Evolutionary conservation across 495 filamentous ascomycete species (phyloP).

Genomic region (Xylaria castorea): DNA sequence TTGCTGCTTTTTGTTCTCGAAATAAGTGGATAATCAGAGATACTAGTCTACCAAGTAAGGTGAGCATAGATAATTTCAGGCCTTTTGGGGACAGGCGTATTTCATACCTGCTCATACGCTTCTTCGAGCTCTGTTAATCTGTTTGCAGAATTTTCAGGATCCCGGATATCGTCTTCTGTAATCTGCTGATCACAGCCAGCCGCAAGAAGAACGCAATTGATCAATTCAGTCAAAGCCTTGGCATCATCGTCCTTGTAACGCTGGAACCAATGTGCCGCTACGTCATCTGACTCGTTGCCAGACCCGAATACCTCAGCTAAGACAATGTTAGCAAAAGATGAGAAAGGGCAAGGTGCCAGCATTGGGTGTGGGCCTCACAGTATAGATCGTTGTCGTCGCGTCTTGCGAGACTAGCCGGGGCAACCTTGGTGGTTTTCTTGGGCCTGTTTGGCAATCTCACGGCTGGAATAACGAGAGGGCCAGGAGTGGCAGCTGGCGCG

Average conservation of each 20-base stretch:
- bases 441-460: conserved; percentile 66
- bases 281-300: conserved; percentile 69
- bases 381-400: conserved; percentile 73
- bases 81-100: not conserved
- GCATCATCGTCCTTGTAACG: conserved; percentile 72
- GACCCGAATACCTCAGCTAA: conserved; percentile 83
- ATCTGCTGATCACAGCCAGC: conserved; percentile 80
- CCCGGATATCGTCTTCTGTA: conserved; percentile 77
- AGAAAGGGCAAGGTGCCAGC: not conserved
- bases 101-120: conserved; percentile 71
- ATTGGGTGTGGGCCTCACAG: conserved; percentile 57
- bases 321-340: conserved; percentile 36
- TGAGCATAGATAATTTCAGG: conserved; percentile 35
- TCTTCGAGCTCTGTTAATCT: conserved; percentile 78
- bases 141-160: conserved; percentile 79
- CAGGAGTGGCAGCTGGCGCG: conserved; percentile 49
- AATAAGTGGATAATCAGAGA: conserved; percentile 92
- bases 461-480: conserved; percentile 42
- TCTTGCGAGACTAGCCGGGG: conserved; percentile 57
- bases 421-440: conserved; percentile 61
- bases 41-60: conserved; percentile 59
- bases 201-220: conserved; percentile 87
- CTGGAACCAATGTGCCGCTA: conserved; percentile 81
- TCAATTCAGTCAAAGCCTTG: conserved; percentile 75
- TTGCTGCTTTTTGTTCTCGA: conserved; percentile 74